A percentile compares a stretch with the other conserved stretches of the same genome.
These are phyloP conservation scores for Friedmanniomyces endolithicus DNA, from an alignment of 495 filamentous ascomycete species.

Conservation along the genomic window DNA sequence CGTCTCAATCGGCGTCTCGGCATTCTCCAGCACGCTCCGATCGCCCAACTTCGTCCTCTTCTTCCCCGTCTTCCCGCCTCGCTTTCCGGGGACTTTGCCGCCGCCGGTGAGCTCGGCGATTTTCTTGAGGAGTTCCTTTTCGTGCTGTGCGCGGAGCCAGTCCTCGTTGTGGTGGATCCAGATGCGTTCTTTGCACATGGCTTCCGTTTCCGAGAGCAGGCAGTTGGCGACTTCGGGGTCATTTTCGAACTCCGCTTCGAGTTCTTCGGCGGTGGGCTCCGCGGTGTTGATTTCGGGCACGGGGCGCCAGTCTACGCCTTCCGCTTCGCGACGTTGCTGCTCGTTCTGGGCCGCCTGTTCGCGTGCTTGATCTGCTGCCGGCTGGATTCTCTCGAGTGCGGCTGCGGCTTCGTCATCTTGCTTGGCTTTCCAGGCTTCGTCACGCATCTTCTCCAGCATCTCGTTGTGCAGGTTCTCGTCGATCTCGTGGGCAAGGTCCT, in stretches of 20 bases:
- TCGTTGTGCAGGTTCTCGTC: constrained; percentile 9
- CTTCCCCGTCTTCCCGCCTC: constrained; percentile 34
- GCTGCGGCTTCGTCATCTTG: not conserved
- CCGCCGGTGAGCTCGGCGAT: constrained; percentile 38
- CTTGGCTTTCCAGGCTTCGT: constrained; percentile 12
- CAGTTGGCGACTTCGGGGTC: constrained; percentile 75
- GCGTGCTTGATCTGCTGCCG: not conserved
- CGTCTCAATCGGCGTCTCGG: constrained; percentile 18
- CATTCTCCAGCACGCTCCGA: constrained; percentile 29
- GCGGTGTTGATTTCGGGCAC: not conserved
- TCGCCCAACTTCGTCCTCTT: constrained; percentile 18
- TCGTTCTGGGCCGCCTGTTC: not conserved
- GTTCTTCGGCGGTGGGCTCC: not conserved
- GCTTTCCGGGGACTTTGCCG: constrained; percentile 35
- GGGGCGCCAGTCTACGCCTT: constrained; percentile 8
- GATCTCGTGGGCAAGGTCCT: constrained; percentile 28
- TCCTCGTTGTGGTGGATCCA: constrained; percentile 92
- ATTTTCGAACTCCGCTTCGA: constrained; percentile 43
- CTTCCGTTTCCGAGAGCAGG: constrained; percentile 55
- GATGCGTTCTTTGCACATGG: constrained; percentile 67
- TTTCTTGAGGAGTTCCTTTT: constrained; percentile 56
- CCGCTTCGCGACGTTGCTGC: not conserved
- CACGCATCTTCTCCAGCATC: constrained; percentile 3
- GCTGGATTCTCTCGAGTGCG: not conserved
- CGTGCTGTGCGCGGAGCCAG: constrained; percentile 71